These are phyloP conservation scores for Daldinia vernicosa DNA, from an alignment of 495 filamentous ascomycete genomes.

Conservation along the genomic window DNA sequence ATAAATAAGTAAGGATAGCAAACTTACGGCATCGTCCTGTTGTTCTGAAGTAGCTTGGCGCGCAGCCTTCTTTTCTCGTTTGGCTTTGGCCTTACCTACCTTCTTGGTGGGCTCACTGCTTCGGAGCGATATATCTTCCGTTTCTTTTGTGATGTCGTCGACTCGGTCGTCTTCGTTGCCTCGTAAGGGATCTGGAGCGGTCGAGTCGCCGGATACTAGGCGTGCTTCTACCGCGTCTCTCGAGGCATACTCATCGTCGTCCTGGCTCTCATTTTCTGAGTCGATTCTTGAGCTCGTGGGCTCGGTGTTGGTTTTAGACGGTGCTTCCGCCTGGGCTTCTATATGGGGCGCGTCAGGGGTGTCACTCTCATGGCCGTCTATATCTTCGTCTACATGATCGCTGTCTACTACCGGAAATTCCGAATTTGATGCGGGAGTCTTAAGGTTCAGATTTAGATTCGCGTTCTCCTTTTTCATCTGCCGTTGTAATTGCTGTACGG, in stretches of 20 bases:
- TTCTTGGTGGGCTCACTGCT: constrained; percentile 54
- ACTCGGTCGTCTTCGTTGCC: constrained; percentile 9
- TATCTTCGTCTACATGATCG: constrained; percentile 5
- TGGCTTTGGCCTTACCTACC: constrained; percentile 87
- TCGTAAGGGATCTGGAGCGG: background rate
- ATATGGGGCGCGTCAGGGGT: background rate
- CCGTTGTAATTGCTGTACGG: constrained; percentile 76
- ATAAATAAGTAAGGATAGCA: background rate
- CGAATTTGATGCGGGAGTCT: background rate
- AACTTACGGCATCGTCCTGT: constrained; percentile 50
- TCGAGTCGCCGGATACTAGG: constrained; percentile 27
- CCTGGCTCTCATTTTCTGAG: constrained; percentile 38
- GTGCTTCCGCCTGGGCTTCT: constrained; percentile 3
- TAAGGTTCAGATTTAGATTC: constrained; percentile 61
- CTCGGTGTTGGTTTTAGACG: constrained; percentile 11
- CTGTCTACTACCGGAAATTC: constrained; percentile 8
- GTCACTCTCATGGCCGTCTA: background rate
- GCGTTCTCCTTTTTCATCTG: constrained; percentile 85
- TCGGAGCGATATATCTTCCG: constrained; percentile 33
- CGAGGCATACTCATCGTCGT: constrained; percentile 58
- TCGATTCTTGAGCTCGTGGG: constrained; percentile 7
- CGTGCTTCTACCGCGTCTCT: constrained; percentile 52
- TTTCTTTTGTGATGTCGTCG: constrained; percentile 4
- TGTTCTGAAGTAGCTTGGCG: constrained; percentile 58
- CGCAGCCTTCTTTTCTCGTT: constrained; percentile 82